Percentiles rank a stretch among this genome's conserved stretches.
phyloP scores from a whole-genome alignment of 257 asterid species.

The Verbena officinalis region DNA sequence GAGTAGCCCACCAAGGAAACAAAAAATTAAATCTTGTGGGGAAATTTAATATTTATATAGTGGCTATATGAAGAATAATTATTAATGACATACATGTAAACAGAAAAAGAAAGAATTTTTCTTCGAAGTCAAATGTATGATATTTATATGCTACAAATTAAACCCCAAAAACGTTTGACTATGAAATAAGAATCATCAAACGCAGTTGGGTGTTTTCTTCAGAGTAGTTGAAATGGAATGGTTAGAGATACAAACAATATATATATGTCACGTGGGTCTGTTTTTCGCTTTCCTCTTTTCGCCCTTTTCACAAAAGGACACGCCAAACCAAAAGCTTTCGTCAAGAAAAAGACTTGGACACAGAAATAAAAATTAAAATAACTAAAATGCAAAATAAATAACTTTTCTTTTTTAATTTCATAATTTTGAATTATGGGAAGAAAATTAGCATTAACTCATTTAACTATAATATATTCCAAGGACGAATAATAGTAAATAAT shows the following conservation, averaged over 20 bases:
- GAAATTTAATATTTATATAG: not conserved
- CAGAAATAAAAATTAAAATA: not conserved
- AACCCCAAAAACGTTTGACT: constrained; percentile 62
- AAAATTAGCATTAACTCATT: not conserved
- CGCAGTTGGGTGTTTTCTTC: constrained; percentile 38
- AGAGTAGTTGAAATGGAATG: constrained; percentile 32
- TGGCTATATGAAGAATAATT: constrained; percentile 23
- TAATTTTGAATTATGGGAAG: not conserved
- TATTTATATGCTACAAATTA: constrained; percentile 19
- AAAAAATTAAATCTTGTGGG: constrained; percentile 25
- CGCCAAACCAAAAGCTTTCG: constrained; percentile 31
- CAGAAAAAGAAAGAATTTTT: constrained; percentile 15
- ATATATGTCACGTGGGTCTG: constrained; percentile 37
- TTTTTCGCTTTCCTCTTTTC: constrained; percentile 11
- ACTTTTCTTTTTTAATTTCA: not conserved
- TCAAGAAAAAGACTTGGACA: constrained; percentile 8
- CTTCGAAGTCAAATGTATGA: constrained; percentile 40
- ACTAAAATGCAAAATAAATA: not conserved
- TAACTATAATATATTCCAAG: not conserved
- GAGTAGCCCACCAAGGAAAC: constrained; percentile 28
- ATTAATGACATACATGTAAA: not conserved
- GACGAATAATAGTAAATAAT: not conserved
- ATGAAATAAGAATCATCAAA: constrained; percentile 45
- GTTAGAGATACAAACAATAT: not conserved
- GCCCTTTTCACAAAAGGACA: constrained; percentile 17